Conservation (phyloP, 202 grass and related monocot genomes). For the Eragrostis tef region DNA sequence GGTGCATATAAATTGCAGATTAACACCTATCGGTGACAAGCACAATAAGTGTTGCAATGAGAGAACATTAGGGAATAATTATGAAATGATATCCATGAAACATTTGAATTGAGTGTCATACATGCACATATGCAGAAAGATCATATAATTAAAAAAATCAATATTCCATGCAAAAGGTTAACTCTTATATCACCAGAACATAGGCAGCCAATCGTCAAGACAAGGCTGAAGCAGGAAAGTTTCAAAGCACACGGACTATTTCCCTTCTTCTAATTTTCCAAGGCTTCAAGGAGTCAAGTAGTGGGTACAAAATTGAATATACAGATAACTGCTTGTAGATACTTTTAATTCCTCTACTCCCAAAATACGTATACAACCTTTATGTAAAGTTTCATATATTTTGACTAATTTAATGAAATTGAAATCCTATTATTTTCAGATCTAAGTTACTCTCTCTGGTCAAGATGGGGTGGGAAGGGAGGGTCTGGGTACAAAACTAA, state of each 20-base stretch:
- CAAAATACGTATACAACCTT: neutral
- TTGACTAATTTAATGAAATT: neutral
- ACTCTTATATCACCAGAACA: too few relatives aligned
- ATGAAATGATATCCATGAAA: neutral
- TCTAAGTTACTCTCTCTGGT: neutral
- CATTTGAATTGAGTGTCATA: neutral
- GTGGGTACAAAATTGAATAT: neutral
- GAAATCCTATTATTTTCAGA: neutral
- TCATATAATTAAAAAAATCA: neutral
- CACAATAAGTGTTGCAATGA: neutral
- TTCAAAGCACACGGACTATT: neutral
- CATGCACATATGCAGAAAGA: neutral
- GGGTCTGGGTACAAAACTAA: neutral
- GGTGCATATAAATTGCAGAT: slow-evolving; percentile 22
- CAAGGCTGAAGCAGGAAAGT: neutral
- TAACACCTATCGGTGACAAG: neutral
- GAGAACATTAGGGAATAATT: neutral
- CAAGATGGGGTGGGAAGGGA: too few relatives aligned
- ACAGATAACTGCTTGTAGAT: slow-evolving; percentile 20
- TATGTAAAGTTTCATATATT: slow-evolving; percentile 11
- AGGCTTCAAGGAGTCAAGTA: slow-evolving; percentile 8
- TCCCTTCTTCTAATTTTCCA: neutral
- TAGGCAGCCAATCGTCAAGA: neutral
- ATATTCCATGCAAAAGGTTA: too few relatives aligned
- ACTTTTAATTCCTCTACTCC: neutral